A percentile compares a stretch with the other conserved stretches of the same genome.
These are phyloP conservation scores for Penicillium paxilli DNA, from an alignment of 495 filamentous ascomycete genomes.

Conservation along the genomic window DNA sequence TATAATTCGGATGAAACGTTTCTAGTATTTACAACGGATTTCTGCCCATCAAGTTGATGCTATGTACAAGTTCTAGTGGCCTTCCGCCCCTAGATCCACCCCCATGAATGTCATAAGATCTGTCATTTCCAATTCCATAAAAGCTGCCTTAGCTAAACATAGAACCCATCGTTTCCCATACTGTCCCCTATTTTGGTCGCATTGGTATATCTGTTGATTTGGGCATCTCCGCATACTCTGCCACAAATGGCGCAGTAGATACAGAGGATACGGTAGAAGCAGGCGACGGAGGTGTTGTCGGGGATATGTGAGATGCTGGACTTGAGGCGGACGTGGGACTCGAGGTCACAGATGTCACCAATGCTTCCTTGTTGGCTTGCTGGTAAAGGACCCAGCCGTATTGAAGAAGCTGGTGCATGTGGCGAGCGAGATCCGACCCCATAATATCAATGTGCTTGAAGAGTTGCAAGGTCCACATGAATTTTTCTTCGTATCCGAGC, in stretches of 20 bases:
- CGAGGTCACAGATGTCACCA: neutral
- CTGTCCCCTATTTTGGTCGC: neutral
- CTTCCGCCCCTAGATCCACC: no score
- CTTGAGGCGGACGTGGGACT: neutral
- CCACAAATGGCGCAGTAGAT: neutral
- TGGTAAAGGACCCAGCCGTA: neutral
- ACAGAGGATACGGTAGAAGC: neutral
- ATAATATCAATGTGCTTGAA: neutral
- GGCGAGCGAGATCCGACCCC: neutral
- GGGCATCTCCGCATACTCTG: neutral
- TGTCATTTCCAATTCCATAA: no score
- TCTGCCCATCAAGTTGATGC: no score
- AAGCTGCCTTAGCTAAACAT: no score
- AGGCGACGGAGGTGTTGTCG: neutral
- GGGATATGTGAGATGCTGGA: neutral
- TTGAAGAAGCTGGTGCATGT: neutral
- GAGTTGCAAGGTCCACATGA: neutral
- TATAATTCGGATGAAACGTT: no score
- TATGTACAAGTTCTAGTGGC: no score
- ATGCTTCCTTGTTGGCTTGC: neutral
- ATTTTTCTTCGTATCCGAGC: conserved; percentile 1
- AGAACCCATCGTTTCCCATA: neutral
- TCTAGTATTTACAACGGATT: no score
- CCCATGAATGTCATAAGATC: no score
- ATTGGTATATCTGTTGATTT: neutral